These are phyloP conservation scores for Aphanomyces stellatus DNA, from an alignment of 352 stramenopile genomes.

Conservation along the genomic window DNA sequence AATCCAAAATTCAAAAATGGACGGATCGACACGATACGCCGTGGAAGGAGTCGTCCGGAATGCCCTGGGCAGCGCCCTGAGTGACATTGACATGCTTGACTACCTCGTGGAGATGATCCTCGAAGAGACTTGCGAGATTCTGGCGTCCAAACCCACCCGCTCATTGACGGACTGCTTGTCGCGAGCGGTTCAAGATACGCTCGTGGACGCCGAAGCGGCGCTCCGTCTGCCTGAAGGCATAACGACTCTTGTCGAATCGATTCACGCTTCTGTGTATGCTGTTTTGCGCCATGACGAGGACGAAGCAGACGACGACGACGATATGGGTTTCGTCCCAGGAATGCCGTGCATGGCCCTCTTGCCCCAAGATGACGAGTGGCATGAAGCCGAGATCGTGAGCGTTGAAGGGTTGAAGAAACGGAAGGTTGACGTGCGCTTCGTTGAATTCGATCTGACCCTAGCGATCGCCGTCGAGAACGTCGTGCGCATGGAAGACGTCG, in stretches of 20 bases:
- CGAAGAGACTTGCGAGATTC: conserved; percentile 33
- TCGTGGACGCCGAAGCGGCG: conserved; percentile 1
- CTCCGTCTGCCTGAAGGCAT: too few relatives aligned
- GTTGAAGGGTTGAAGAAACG: conserved; percentile 32
- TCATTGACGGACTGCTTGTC: not conserved
- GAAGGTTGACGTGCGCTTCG: conserved; percentile 54
- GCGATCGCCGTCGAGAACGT: conserved; percentile 41
- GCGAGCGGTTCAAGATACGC: not conserved
- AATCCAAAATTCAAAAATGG: too few relatives aligned
- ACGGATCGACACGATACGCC: too few relatives aligned
- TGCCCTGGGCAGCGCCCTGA: not conserved
- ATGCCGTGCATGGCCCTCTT: conserved; percentile 50
- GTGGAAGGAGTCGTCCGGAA: not conserved
- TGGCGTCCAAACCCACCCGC: not conserved
- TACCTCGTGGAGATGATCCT: conserved; percentile 60
- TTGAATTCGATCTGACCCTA: conserved; percentile 75
- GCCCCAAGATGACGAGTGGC: conserved; percentile 62
- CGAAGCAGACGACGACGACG: not conserved
- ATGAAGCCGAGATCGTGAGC: conserved; percentile 42
- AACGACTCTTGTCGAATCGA: not conserved
- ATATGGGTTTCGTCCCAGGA: not conserved
- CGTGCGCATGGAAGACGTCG: conserved; percentile 67
- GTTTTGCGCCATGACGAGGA: not conserved
- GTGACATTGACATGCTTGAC: conserved; percentile 39
- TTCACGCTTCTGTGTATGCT: not conserved